These are phyloP conservation scores for Penicillium sp. DNA, from an alignment of 2,329 filamentous ascomycete genomes.

Conservation along the genomic window DNA sequence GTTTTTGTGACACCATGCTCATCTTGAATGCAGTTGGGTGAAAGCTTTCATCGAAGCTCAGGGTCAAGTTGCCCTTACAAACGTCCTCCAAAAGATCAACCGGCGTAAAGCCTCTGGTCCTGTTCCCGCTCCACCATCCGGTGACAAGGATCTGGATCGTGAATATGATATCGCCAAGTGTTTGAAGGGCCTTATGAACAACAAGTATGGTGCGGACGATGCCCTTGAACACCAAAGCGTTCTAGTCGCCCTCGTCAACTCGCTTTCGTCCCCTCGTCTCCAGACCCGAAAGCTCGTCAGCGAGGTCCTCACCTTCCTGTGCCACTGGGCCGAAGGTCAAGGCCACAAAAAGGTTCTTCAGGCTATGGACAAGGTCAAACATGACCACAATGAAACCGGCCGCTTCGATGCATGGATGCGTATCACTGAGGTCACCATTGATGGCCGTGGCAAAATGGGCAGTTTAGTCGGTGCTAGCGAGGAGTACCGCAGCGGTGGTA, in stretches of 20 bases:
- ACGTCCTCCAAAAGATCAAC: slow-evolving; percentile 91
- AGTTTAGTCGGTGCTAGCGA: slow-evolving; percentile 96
- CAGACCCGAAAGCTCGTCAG: slow-evolving; percentile 93
- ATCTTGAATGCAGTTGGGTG: slow-evolving; percentile 69
- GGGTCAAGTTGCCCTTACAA: slow-evolving; percentile 93
- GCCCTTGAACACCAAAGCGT: slow-evolving; percentile 88
- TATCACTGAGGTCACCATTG: slow-evolving; percentile 93
- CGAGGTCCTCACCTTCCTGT: slow-evolving; percentile 93
- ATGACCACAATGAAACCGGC: slow-evolving; percentile 85
- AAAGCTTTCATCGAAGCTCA: slow-evolving; percentile 96
- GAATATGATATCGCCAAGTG: slow-evolving; percentile 99
- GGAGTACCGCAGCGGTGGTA: slow-evolving; percentile 91
- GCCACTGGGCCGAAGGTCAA: slow-evolving; percentile 86
- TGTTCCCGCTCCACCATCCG: slow-evolving; percentile 62
- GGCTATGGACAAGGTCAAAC: slow-evolving; percentile 89
- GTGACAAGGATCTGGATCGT: slow-evolving; percentile 80
- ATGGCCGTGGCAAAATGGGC: slow-evolving; percentile 98
- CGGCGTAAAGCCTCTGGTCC: slow-evolving; percentile 78
- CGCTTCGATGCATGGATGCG: slow-evolving; percentile 99
- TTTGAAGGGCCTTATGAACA: slow-evolving; percentile 97
- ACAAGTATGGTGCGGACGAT: slow-evolving; percentile 97
- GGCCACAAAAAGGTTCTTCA: slow-evolving; percentile 93
- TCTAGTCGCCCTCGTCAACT: slow-evolving; percentile 82
- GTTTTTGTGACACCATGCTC: slow-evolving; percentile 6
- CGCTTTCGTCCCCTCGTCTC: slow-evolving; percentile 82